These are phyloP conservation scores for Dichomitus squalens DNA, from an alignment of 1,284 basidiomycete species.

Conservation along the genomic window DNA sequence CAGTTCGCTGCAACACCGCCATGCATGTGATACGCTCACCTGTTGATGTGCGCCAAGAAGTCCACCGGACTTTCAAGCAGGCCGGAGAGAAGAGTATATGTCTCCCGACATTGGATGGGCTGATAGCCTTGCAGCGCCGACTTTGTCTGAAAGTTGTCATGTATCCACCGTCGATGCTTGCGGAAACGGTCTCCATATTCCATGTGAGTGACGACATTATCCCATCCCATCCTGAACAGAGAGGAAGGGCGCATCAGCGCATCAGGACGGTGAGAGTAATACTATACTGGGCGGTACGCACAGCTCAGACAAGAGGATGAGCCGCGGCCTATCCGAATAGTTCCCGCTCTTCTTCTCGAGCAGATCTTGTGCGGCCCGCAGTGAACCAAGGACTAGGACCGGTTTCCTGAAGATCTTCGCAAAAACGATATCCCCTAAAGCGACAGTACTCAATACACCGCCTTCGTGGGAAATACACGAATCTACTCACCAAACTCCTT, in stretches of 20 bases:
- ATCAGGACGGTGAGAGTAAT: not conserved
- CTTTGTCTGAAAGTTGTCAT: constrained; percentile 30
- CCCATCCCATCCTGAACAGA: constrained; percentile 31
- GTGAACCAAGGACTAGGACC: constrained; percentile 29
- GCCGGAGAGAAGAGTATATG: constrained; percentile 28
- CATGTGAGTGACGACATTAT: constrained; percentile 29
- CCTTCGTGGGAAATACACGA: too few species aligned
- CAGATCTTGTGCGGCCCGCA: constrained; percentile 52
- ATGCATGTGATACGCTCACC: constrained; percentile 23
- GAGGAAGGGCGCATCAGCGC: constrained; percentile 16
- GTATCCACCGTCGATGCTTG: constrained; percentile 33
- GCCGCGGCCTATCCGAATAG: constrained; percentile 45
- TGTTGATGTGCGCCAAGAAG: constrained; percentile 28
- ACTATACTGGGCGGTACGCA: constrained; percentile 11
- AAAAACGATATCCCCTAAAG: constrained; percentile 37
- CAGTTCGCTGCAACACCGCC: not conserved
- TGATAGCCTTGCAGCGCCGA: constrained; percentile 24
- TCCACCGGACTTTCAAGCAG: constrained; percentile 26
- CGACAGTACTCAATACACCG: constrained; percentile 34
- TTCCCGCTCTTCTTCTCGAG: constrained; percentile 55
- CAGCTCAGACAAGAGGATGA: constrained; percentile 32
- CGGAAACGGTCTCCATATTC: constrained; percentile 33
- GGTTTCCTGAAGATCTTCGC: constrained; percentile 39
- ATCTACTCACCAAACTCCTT: constrained; percentile 31
- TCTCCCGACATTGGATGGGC: constrained; percentile 29